Base-by-base conservation (phyloP, 306 rosid species). In the Prunus davidiana region DNA sequence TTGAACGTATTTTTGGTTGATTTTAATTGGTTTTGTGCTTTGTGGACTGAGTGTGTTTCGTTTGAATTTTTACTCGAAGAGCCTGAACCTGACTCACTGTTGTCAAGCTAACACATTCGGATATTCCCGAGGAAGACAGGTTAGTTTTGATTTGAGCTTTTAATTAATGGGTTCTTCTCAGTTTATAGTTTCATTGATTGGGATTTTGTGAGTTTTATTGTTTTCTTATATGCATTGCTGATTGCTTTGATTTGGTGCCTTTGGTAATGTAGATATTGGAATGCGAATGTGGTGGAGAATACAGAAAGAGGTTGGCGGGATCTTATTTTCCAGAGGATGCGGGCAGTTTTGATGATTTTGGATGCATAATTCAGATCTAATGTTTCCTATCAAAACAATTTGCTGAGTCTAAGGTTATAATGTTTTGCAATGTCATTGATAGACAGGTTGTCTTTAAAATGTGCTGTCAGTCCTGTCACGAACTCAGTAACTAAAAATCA, bases 251-350 rank as follows among this genome's bases (percentile, higher is more conserved):
- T 32, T 57, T 19, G 67, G 55, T 32, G 61, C 51, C 20, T 51
- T 18, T 25, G 63, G 15, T 72, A 63, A 62, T 57, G 80, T 88
- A 95, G 99, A 80, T 95, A 92, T 76, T 71, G 98, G 55, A 95
- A 92, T 78, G 87, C 96, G 3, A 95, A 97, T 43, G 98, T 95
- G 82, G 93, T 86, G 82, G 98, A 95, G 96, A 95, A 95, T 76
- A 95, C 98, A 0, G 98, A 95, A 75, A 89, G 97, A 70, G 98
- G 96, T 47, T 95, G 98, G 97, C 82, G 97, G 86, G 99, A 95
- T 80, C 97, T 87, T 19, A 89, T 95, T 10, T 95, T 95, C 88
- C 93, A 92, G 72, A 92, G 90, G 93, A 92, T 95, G 60, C 87
- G 97, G 52, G 99, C 97, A 2, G 99, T 89, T 57, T 57, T 76